A percentile compares a stretch with the other conserved stretches of the same genome.
phyloP scores from a whole-genome alignment of 768 basidiomycete species.

The Lentinula edodes region DNA sequence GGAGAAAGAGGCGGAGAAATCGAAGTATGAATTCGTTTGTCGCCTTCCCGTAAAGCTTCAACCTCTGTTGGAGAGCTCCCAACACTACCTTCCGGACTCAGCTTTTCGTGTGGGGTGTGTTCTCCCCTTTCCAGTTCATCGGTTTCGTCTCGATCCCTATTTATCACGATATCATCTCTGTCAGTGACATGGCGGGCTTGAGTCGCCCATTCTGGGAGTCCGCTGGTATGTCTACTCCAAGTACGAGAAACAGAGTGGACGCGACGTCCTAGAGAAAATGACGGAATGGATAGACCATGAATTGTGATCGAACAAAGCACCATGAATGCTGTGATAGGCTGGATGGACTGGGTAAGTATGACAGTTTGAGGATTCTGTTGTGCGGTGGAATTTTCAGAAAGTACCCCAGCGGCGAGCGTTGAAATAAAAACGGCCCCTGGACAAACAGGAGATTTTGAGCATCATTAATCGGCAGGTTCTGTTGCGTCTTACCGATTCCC shows the following conservation, averaged over 20 bases:
- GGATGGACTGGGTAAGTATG: constrained; percentile 67
- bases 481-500: constrained; percentile 50
- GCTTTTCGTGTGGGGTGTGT: constrained; percentile 10
- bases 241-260: constrained; percentile 82
- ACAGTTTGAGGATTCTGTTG: constrained; percentile 50
- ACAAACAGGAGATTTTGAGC: constrained; percentile 5
- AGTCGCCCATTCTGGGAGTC: constrained; percentile 56
- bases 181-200: constrained; percentile 51
- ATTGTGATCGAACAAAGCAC: constrained; percentile 86
- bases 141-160: constrained; percentile 53
- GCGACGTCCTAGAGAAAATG: constrained; percentile 86
- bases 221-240: constrained; percentile 49
- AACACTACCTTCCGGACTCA: constrained; percentile 7
- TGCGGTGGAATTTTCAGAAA: constrained; percentile 30
- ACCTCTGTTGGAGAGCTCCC: background rate
- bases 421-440: constrained; percentile 90
- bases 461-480: background rate
- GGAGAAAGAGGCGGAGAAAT: background rate
- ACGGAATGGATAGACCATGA: constrained; percentile 90
- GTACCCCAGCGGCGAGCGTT: constrained; percentile 64
- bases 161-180: constrained; percentile 60
- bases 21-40: background rate
- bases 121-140: constrained; percentile 22
- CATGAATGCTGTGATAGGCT: constrained; percentile 93
- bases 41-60: background rate